Conservation (phyloP, 2,329 filamentous ascomycete species). For the Helicocarpus griseus region DNA sequence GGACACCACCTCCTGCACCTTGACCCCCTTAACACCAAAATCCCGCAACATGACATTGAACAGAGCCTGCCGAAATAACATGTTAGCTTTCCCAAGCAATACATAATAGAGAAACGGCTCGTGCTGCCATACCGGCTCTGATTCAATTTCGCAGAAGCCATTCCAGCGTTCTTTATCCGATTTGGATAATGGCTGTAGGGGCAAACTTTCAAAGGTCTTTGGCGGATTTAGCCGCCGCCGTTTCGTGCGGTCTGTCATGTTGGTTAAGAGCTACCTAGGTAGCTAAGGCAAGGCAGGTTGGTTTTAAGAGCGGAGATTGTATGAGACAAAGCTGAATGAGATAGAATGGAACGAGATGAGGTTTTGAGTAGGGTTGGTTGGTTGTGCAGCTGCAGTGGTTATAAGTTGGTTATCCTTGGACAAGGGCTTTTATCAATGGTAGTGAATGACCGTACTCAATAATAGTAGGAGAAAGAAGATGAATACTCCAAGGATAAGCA, state of each 20-base stretch:
- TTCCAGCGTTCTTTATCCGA: conserved; percentile 36
- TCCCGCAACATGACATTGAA: conserved; percentile 79
- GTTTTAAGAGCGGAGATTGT: too few species aligned
- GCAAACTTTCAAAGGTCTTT: conserved; percentile 17
- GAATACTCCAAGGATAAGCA: background rate
- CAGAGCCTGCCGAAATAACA: conserved; percentile 48
- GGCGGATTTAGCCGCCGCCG: conserved; percentile 18
- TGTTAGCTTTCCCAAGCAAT: conserved; percentile 10
- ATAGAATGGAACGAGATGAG: too few species aligned
- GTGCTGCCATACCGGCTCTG: conserved; percentile 59
- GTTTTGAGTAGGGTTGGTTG: too few species aligned
- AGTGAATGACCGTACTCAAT: background rate
- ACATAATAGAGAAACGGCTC: background rate
- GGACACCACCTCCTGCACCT: conserved; percentile 43
- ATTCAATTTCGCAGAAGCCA: conserved; percentile 64
- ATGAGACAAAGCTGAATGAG: too few species aligned
- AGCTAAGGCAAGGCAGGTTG: too few species aligned
- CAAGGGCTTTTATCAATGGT: too few species aligned
- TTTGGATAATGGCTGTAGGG: conserved; percentile 22
- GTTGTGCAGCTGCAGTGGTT: too few species aligned
- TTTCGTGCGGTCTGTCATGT: conserved; percentile 24
- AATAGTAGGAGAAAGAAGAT: background rate
- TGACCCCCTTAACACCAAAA: conserved; percentile 53
- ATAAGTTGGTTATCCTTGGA: too few species aligned
- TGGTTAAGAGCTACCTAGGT: too few species aligned